Conservation (phyloP, 2,329 filamentous ascomycete genomes). For the Colletotrichum shisoi region DNA sequence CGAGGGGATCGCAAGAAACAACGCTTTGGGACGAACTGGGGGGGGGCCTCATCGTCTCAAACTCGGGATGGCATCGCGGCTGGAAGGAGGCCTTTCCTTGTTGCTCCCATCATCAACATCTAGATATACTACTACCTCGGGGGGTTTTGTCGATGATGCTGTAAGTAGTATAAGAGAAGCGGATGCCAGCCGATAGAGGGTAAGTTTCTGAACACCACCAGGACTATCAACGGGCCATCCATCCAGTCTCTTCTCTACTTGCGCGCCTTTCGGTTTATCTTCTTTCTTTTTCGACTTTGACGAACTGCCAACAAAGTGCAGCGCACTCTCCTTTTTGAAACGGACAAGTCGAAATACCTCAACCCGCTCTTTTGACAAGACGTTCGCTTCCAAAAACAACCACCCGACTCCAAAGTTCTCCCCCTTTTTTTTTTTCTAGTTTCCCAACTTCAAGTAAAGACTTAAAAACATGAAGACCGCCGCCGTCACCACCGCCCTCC, state of each 20-base stretch:
- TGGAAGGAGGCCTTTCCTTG: neutral
- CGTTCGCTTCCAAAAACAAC: neutral
- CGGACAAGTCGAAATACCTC: neutral
- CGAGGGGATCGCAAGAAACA: constrained; percentile 29
- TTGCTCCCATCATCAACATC: too few relatives aligned
- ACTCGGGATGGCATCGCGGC: constrained; percentile 22
- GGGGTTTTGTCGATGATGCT: too few relatives aligned
- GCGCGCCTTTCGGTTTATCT: constrained; percentile 10
- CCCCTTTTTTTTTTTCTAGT: too few relatives aligned
- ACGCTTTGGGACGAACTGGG: constrained; percentile 27
- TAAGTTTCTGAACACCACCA: neutral
- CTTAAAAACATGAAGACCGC: constrained; percentile 49
- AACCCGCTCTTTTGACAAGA: constrained; percentile 17
- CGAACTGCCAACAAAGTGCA: constrained; percentile 10
- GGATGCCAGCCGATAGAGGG: neutral
- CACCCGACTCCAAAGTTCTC: too few relatives aligned
- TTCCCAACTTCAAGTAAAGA: too few relatives aligned
- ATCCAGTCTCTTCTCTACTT: constrained; percentile 16
- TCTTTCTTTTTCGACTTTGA: constrained; percentile 3
- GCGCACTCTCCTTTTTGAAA: neutral
- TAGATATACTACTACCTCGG: too few relatives aligned
- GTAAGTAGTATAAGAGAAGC: constrained; percentile 22
- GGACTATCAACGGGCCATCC: neutral
- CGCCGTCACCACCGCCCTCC: constrained; percentile 42
- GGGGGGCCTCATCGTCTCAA: neutral